Base-by-base conservation (phyloP, 2,329 filamentous ascomycete species). In the Alternaria sp. region DNA sequence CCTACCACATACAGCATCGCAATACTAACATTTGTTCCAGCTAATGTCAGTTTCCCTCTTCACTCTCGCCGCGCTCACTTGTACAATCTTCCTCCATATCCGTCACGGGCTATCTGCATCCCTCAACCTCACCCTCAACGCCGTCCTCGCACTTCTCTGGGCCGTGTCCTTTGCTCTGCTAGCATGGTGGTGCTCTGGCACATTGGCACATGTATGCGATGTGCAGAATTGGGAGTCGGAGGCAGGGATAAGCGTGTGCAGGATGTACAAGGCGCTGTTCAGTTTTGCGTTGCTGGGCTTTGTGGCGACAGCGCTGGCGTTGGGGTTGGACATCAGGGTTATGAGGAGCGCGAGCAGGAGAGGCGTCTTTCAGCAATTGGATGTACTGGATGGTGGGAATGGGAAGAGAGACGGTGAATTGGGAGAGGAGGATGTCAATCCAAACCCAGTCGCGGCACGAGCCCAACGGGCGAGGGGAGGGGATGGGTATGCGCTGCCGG, bases 181-280 rank as follows among this genome's bases (percentile, higher is more conserved):
- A 9, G 79, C 80, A 34, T 87, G 83, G 82, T 86, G 83, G 79
- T 82, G 84, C 69, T 81, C 81, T 41, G 78, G 80, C 51, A 88
- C 86, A 0, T 76, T 89, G 55, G 72, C 78, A 8, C 82, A 85
- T 59, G 78, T 81, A 60, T 88, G 86, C 77, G 81, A 79, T 45
- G 68, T 75, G 3, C 69, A 75, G 20, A 82, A 82, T 71, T 89
- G 86, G 86, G 81, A 81, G n/a, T 83, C 82, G 34, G 79, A 82
- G 1, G 80, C 81, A 3, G 87, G 86, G 3, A 82, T 88, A 56
- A 81, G 82, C 73, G 81, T 89, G 48, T 89, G 86, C 70, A 76
- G 84, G 54, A 78, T 82, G 58, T 89, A 88, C 81, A 89, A 89
- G 74, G 82, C 84, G 11, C 76, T 88, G n/a, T 88, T 87, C 74